Percentiles rank a stretch among this genome's conserved stretches.
Evolutionary conservation across 2,329 filamentous ascomycete species (phyloP).

Genomic region (Myriosclerotinia scirpicola): DNA sequence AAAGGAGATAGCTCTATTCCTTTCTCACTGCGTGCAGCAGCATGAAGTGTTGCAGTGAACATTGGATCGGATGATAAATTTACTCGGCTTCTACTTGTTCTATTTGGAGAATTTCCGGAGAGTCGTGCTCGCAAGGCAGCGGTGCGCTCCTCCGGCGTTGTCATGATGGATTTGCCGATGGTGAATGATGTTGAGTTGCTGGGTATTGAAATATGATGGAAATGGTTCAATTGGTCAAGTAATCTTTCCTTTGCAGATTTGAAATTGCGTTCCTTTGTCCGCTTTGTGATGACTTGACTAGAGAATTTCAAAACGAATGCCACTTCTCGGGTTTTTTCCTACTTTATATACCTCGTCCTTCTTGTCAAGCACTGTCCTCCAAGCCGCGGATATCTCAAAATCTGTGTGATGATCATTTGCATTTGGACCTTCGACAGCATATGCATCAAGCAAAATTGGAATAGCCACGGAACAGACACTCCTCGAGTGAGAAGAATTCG

Average conservation of each 20-base stretch:
- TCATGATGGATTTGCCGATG: constrained; percentile 1
- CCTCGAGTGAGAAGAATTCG: too few relatives aligned
- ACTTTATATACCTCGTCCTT: not conserved
- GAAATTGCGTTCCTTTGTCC: not conserved
- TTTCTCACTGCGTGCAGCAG: not conserved
- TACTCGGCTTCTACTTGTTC: not conserved
- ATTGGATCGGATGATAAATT: not conserved
- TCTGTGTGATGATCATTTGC: too few relatives aligned
- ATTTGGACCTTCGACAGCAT: too few relatives aligned
- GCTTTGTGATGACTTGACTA: not conserved
- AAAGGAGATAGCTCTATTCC: too few relatives aligned
- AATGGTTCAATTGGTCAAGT: not conserved
- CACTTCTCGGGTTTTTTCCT: too few relatives aligned
- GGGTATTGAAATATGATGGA: not conserved
- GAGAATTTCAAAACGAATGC: not conserved
- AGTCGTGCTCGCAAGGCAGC: not conserved
- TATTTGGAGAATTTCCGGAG: not conserved
- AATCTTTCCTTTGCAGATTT: not conserved
- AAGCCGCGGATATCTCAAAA: too few relatives aligned
- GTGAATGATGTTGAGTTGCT: not conserved
- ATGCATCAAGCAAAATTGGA: too few relatives aligned
- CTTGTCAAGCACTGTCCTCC: not conserved
- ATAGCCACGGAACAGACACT: too few relatives aligned
- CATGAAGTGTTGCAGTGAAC: not conserved
- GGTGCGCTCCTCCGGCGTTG: not conserved